phyloP scores from a whole-genome alignment of 2,329 filamentous ascomycete genomes.

The Grosmannia clavigera region DNA sequence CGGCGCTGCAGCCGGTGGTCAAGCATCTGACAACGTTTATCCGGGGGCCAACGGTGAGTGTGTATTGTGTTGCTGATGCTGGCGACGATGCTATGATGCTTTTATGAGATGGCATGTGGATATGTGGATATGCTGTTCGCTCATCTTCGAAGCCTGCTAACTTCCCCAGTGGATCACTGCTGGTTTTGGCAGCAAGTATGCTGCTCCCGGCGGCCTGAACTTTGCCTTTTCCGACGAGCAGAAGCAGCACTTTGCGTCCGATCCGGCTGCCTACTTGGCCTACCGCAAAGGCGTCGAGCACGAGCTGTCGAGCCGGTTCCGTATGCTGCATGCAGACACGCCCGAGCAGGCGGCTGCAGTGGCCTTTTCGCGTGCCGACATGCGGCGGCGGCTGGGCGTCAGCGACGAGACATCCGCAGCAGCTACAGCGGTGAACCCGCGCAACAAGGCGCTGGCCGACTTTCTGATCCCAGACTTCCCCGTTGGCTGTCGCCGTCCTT shows the following conservation, averaged over 20 bases:
- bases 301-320: slow-evolving; percentile 9
- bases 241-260: slow-evolving; percentile 6
- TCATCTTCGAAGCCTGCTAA: neutral
- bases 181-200: slow-evolving; percentile 42
- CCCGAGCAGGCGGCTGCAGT: slow-evolving; percentile 7
- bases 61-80: slow-evolving; percentile 25
- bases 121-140: no score
- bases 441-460: slow-evolving; percentile 4
- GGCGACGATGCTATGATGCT: no score
- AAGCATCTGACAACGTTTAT: slow-evolving; percentile 15
- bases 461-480: slow-evolving; percentile 12
- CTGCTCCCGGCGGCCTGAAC: slow-evolving; percentile 27
- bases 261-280: slow-evolving; percentile 7
- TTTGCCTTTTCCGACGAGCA: slow-evolving; percentile 5
- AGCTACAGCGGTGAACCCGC: neutral
- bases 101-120: no score
- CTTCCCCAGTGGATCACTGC: slow-evolving; percentile 44
- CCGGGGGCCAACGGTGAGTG: slow-evolving; percentile 10
- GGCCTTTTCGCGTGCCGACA: slow-evolving; percentile 1
- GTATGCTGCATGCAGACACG: slow-evolving; percentile 8
- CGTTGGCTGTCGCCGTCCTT: slow-evolving; percentile 29
- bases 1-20: slow-evolving; percentile 23
- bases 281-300: slow-evolving; percentile 13
- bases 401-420: neutral
- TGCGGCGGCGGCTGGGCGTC: slow-evolving; percentile 10